Conservation (phyloP, 2,329 filamentous ascomycete genomes). For the Fusarium napiforme region DNA sequence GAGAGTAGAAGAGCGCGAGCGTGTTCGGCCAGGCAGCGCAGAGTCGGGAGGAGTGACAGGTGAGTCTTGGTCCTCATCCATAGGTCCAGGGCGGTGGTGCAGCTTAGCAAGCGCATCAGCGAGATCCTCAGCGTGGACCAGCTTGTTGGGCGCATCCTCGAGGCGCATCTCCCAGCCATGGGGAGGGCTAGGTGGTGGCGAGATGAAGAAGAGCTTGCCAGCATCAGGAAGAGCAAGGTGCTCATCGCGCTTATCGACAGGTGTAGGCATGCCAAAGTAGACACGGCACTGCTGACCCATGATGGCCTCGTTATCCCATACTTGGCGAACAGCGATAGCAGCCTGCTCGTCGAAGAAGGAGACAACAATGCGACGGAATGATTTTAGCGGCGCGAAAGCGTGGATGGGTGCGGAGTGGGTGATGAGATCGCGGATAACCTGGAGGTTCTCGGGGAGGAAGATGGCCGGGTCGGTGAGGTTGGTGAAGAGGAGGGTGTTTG, state of each 20-base stretch:
- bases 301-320: conserved; percentile 79
- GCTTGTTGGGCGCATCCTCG: conserved; percentile 76
- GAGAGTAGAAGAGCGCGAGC: conserved; percentile 72
- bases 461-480: conserved; percentile 79
- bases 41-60: conserved; percentile 49
- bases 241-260: conserved; percentile 64
- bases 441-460: conserved; percentile 79
- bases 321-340: conserved; percentile 75
- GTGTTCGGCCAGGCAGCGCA: conserved; percentile 45
- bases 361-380: conserved; percentile 82
- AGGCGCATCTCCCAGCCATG: conserved; percentile 76
- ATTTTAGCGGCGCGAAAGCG: conserved; percentile 83
- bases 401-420: conserved; percentile 76
- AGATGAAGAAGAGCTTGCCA: conserved; percentile 79
- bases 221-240: conserved; percentile 75
- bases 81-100: conserved; percentile 59
- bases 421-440: conserved; percentile 78
- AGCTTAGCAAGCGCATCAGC: conserved; percentile 73
- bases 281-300: conserved; percentile 76
- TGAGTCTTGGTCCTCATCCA: conserved; percentile 50
- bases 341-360: conserved; percentile 78
- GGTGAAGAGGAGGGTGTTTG: conserved; percentile 87
- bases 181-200: conserved; percentile 73
- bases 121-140: conserved; percentile 75
- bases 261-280: conserved; percentile 74